phyloP scores from a whole-genome alignment of 2,329 filamentous ascomycete species.

The Diaporthe longicolla region DNA sequence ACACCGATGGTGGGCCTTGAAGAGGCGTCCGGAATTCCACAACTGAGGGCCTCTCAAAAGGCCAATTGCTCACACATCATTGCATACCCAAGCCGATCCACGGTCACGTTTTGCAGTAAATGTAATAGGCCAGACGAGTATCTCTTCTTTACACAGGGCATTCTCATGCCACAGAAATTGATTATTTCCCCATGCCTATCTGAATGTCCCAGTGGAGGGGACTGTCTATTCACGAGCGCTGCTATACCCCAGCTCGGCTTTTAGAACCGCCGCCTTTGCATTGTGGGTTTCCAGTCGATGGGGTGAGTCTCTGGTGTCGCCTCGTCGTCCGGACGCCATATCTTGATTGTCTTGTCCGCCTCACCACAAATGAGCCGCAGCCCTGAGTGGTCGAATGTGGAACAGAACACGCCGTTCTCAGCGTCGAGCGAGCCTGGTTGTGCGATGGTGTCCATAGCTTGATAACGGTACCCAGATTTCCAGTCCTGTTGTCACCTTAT shows the following conservation, averaged over 20 bases:
- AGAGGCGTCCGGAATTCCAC: neutral
- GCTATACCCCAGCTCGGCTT: neutral
- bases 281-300: slow-evolving; percentile 88
- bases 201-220: neutral
- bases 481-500: slow-evolving; percentile 71
- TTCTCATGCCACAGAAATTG: neutral
- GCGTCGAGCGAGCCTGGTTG: slow-evolving; percentile 95
- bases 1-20: neutral
- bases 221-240: neutral
- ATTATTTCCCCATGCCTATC: slow-evolving; percentile 8
- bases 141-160: neutral
- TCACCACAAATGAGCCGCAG: slow-evolving; percentile 93
- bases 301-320: slow-evolving; percentile 94
- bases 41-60: neutral
- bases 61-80: neutral
- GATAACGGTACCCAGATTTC: slow-evolving; percentile 95
- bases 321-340: slow-evolving; percentile 94
- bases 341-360: slow-evolving; percentile 98
- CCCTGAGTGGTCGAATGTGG: slow-evolving; percentile 91
- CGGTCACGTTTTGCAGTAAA: neutral
- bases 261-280: slow-evolving; percentile 83
- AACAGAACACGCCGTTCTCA: slow-evolving; percentile 94
- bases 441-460: slow-evolving; percentile 89
- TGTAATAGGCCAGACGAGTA: neutral
- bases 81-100: neutral